These are phyloP conservation scores for Hirschfeldia incana DNA, from an alignment of 345 rosid genomes.

Conservation along the genomic window DNA sequence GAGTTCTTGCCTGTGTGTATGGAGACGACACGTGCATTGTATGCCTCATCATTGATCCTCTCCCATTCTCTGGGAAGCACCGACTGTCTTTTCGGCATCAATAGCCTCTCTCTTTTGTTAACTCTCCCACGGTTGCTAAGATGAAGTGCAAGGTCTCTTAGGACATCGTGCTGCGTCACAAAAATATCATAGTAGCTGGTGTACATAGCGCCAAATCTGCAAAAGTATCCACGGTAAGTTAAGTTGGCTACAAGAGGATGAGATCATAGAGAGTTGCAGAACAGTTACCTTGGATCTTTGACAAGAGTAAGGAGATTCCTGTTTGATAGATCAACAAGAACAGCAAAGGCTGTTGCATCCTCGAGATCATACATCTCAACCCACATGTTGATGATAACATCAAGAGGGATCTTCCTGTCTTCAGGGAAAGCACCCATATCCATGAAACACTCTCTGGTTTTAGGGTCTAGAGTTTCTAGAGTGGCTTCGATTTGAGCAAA, in stretches of 20 bases:
- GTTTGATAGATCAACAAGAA: conserved; percentile 71
- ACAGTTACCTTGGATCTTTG: conserved; percentile 64
- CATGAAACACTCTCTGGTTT: conserved; percentile 73
- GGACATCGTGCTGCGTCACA: conserved; percentile 80
- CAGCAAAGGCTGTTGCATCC: conserved; percentile 67
- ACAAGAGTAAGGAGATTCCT: conserved; percentile 81
- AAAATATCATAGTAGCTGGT: conserved; percentile 70
- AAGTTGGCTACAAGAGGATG: not conserved
- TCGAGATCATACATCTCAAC: conserved; percentile 62
- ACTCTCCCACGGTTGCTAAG: conserved; percentile 50
- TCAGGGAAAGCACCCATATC: conserved; percentile 92
- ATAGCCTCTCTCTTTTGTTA: conserved; percentile 51
- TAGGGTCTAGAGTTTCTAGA: conserved; percentile 48
- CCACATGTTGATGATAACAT: conserved; percentile 84
- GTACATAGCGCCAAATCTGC: conserved; percentile 68
- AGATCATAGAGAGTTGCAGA: not conserved
- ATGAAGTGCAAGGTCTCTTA: conserved; percentile 82
- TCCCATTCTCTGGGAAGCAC: conserved; percentile 83
- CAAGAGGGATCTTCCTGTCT: conserved; percentile 86
- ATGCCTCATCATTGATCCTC: conserved; percentile 57
- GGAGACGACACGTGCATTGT: conserved; percentile 73
- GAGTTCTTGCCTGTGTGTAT: conserved; percentile 62
- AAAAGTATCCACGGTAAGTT: conserved; percentile 11
- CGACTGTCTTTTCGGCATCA: conserved; percentile 70
- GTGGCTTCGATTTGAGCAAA: conserved; percentile 70